Base-by-base conservation (phyloP, 768 basidiomycete genomes). In the Pleurotus sapidus region DNA sequence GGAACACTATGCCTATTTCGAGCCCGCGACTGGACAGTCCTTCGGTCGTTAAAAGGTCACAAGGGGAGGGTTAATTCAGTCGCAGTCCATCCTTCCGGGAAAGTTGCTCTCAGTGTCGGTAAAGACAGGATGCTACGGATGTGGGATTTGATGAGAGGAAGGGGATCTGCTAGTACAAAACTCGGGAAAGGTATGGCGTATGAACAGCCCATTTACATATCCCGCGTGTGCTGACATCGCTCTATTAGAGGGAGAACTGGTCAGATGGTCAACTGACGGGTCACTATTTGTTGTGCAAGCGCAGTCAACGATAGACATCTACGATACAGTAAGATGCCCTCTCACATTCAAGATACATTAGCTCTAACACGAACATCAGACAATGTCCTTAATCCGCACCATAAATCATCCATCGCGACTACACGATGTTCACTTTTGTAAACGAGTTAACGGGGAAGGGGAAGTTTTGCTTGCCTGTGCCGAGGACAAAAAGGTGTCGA, bases 61-160 rank as follows among this genome's bases (percentile, higher is more conserved):
- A 95, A 94, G 59, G 95, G 91, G 0, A 84, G 91, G 23, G 87
- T 98, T 59, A 98, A 98, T 68, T 82, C 83, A 34, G 82, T 97
- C 38, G 91, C 93, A 2, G 87, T 98, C 2, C 97, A 99, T 66
- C 96, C 94, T 0, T 89, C 91, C 0, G 93, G 95, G 5, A 91
- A 98, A 64, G 83, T 98, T 15, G 95, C 89, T 0, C 71, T 99
- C 40, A 93, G 88, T 59, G 94, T 98, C 0, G 96, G 97, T 5
- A 88, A 87, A 65, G 97, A 98, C 65, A 80, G 82, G 61, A 92
- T 91, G 3, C 62, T 98, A 58, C 82, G 95, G 43, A 97, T 99
- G 95, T 99, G 97, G 97, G 97, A 99, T 77, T 76, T 99, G 49
- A 95, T 98, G 92, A 78, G 95, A 46, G 96, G 96, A 0, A 89